Conservation (phyloP, 2,329 filamentous ascomycete species). For the Lachnellula arida region DNA sequence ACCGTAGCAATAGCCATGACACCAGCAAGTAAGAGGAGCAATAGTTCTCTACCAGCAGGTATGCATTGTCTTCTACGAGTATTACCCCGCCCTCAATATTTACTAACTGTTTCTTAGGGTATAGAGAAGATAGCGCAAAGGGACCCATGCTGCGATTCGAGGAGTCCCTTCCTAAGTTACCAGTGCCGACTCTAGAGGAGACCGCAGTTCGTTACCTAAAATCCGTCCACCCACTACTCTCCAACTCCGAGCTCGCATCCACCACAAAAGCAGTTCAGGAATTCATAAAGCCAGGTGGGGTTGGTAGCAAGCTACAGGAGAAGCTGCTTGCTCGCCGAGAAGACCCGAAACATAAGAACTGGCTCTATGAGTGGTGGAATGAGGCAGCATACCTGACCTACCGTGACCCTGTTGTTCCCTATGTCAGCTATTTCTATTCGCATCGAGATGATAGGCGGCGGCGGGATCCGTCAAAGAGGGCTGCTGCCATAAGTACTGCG, state of each 20-base stretch:
- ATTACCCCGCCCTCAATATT: slow-evolving; percentile 8
- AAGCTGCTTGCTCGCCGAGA: slow-evolving; percentile 75
- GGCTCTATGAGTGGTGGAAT: slow-evolving; percentile 99
- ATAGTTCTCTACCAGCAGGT: slow-evolving; percentile 54
- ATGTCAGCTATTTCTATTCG: slow-evolving; percentile 99
- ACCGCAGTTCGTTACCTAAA: slow-evolving; percentile 77
- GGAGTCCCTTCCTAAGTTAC: slow-evolving; percentile 74
- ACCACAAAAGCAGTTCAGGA: slow-evolving; percentile 82
- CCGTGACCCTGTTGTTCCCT: slow-evolving; percentile 92
- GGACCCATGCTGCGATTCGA: slow-evolving; percentile 80
- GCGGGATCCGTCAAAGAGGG: slow-evolving; percentile 85
- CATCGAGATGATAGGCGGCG: slow-evolving; percentile 89
- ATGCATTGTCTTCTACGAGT: slow-evolving; percentile 15
- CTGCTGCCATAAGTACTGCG: slow-evolving; percentile 81
- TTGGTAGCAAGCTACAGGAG: slow-evolving; percentile 80
- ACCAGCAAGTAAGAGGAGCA: slow-evolving; percentile 47
- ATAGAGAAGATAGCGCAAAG: slow-evolving; percentile 74
- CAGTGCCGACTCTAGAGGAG: slow-evolving; percentile 78
- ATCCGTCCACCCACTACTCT: slow-evolving; percentile 70
- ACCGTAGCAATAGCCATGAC: slow-evolving; percentile 45
- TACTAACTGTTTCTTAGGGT: slow-evolving; percentile 47
- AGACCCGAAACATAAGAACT: slow-evolving; percentile 81
- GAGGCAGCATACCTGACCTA: slow-evolving; percentile 87
- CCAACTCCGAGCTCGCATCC: slow-evolving; percentile 59
- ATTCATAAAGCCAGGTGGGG: slow-evolving; percentile 82